These are phyloP conservation scores for Lojkania enalia DNA, from an alignment of 2,329 filamentous ascomycete genomes.

Conservation along the genomic window DNA sequence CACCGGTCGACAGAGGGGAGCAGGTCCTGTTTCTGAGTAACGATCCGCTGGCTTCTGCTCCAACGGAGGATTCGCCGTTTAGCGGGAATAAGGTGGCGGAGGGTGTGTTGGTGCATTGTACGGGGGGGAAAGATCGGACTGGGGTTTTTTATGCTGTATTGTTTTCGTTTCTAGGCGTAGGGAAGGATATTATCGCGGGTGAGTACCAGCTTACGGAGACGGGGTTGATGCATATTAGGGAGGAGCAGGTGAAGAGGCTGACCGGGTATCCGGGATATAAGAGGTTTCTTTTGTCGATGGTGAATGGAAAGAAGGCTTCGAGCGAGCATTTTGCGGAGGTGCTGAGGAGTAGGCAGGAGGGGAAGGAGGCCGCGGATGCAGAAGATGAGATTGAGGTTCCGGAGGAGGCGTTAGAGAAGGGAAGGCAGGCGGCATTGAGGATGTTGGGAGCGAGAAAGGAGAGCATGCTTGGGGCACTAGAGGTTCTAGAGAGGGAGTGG, in stretches of 20 bases:
- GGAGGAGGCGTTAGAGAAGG: slow-evolving; percentile 25
- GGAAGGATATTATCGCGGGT: slow-evolving; percentile 58
- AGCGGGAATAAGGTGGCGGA: neutral
- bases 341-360: too few species aligned
- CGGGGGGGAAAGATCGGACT: slow-evolving; percentile 77
- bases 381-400: slow-evolving; percentile 48
- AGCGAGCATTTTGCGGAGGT: slow-evolving; percentile 57
- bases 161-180: slow-evolving; percentile 65
- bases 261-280: slow-evolving; percentile 38
- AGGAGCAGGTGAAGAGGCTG: slow-evolving; percentile 56
- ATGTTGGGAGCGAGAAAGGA: slow-evolving; percentile 49
- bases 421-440: slow-evolving; percentile 32
- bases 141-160: slow-evolving; percentile 70
- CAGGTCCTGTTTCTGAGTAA: slow-evolving; percentile 10
- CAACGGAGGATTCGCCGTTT: neutral
- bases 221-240: slow-evolving; percentile 55
- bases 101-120: slow-evolving; percentile 71
- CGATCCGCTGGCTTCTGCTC: neutral
- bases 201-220: slow-evolving; percentile 71
- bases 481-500: slow-evolving; percentile 62
- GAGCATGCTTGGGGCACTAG: slow-evolving; percentile 56
- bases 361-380: slow-evolving; percentile 30
- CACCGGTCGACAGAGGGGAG: slow-evolving; percentile 15
- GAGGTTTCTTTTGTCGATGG: slow-evolving; percentile 25
- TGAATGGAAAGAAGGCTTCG: slow-evolving; percentile 32